Evolutionary conservation across 2,329 filamentous ascomycete species (phyloP), one percentile per base, ranked within the genome.

Genomic region (Xylariales sp.): DNA sequence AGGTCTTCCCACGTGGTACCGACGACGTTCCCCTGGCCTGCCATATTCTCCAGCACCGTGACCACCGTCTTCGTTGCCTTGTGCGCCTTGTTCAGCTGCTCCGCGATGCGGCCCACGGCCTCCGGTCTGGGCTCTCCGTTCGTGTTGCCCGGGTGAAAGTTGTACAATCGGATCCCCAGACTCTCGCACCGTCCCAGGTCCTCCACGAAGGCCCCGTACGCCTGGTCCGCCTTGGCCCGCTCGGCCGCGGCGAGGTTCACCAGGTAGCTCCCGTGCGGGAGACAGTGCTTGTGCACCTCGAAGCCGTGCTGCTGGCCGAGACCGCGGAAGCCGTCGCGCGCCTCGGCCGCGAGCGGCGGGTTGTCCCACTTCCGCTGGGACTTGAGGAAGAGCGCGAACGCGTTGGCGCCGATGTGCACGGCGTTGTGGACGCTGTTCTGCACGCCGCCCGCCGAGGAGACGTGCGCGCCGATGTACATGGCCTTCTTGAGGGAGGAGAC

Each of bases 31-130:
- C 90, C 90, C 41, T 80, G 77, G 3, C 88, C 88, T 2, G 91
- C 93, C 90, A 97, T 97, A 46, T 95, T 97, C 65, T 98, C 93
- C 3, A 98, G 70, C 1, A 97, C 76, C 0, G 90, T 93, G 25
- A 91, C 73, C 2, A 96, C 91, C 1, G 72, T 74, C 29, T 71
- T 75, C 0, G 87, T 95, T 43, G 84, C 86, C 41, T 74, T 71
- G 56, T 97, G 88, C 0, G 90, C 85, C 44, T 76, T 77, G 59
- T 95, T 96, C 37, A 98, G 74, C 54, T 90, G 85, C 31, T 74
- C 69, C 2, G 93, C 89, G 37, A 98, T 87, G 28, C 93, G 80
- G 11, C 66, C 71, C 43, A 95, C 83, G 3, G 90, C 90, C 15
- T 80, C 82, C 1, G 73, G 68, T 25, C 84, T 78, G 3, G 76